Base-by-base conservation (phyloP, 306 rosid species). In the Vigna unguiculata region DNA sequence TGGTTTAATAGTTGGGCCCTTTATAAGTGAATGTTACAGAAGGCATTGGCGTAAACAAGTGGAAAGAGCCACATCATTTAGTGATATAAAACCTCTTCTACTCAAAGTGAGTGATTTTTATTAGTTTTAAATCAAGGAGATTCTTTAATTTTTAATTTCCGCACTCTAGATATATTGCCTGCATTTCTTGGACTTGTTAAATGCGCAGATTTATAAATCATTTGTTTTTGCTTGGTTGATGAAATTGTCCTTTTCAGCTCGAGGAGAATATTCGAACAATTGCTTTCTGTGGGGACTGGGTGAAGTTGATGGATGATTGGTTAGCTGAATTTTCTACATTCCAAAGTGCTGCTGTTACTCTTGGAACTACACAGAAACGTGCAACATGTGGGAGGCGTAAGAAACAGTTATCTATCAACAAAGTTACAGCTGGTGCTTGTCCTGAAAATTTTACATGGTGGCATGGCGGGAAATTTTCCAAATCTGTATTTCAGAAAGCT, bases 1-100 rank as follows among this genome's bases (percentile, higher is more conserved):
- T 47, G 96, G 98, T 85, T 85, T 91, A 63, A 43, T 86, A 58
- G 84, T 82, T 76, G 98, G 98, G 68, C 93, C 97, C 81, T 91
- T 91, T 49, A 57, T 77, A 66, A 86, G 79, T 78, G 84, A 84
- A 74, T 83, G 64, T 71, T 87, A 75, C 74, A 86, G 98, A 82
- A 87, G 77, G 60, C 87, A 83, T 41, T 93, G 97, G 93, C 86
- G 85, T 65, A 80, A 81, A 60, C 92, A 19, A 69, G 78, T 93
- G 47, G 91, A 91, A 78, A 83, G 76, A 48, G 91, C 90, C 43
- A 83, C 85, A 57, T 80, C 90, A 48, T 87, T 84, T 84, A 22
- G 80, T 77, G 78, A 77, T 72, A 52, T 93, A 48, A 93, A 90
- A 85, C 68, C 57, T 40, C 88, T 88, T 34, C 80, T 91, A 85